phyloP scores from a whole-genome alignment of 148 eudicot species.

The Spergularia marina region DNA sequence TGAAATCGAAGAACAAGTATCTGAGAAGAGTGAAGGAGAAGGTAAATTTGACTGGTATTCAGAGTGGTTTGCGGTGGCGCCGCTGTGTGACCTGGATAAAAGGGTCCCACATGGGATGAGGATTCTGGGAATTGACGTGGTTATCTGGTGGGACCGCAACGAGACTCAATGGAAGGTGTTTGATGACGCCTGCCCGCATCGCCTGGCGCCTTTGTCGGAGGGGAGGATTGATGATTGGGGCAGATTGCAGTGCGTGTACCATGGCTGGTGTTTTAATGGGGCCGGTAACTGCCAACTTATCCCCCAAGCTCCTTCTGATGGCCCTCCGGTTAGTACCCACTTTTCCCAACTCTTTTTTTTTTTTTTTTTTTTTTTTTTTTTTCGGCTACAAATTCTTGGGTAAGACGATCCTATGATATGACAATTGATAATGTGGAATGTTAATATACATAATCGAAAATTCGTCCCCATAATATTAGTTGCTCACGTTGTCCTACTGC shows the following conservation, averaged over 20 bases:
- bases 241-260: slow-evolving; percentile 79
- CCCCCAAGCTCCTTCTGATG: slow-evolving; percentile 72
- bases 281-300: slow-evolving; percentile 66
- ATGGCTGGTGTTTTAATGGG: slow-evolving; percentile 80
- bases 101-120: slow-evolving; percentile 62
- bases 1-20: not conserved
- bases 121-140: slow-evolving; percentile 64
- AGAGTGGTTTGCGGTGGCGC: slow-evolving; percentile 69
- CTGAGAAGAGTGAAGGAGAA: not conserved
- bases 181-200: slow-evolving; percentile 74
- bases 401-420: no score
- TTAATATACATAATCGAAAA: no score
- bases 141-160: slow-evolving; percentile 73
- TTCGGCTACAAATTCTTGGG: no score
- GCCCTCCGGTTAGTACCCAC: slow-evolving; percentile 50
- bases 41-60: slow-evolving; percentile 64
- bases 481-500: no score
- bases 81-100: slow-evolving; percentile 68
- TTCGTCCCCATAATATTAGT: no score
- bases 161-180: slow-evolving; percentile 66
- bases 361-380: not conserved
- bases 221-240: slow-evolving; percentile 91
- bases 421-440: no score
- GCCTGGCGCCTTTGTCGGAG: slow-evolving; percentile 79
- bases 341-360: not conserved